phyloP scores from a whole-genome alignment of 495 filamentous ascomycete species.

The Aspergillus saccharolyticus region DNA sequence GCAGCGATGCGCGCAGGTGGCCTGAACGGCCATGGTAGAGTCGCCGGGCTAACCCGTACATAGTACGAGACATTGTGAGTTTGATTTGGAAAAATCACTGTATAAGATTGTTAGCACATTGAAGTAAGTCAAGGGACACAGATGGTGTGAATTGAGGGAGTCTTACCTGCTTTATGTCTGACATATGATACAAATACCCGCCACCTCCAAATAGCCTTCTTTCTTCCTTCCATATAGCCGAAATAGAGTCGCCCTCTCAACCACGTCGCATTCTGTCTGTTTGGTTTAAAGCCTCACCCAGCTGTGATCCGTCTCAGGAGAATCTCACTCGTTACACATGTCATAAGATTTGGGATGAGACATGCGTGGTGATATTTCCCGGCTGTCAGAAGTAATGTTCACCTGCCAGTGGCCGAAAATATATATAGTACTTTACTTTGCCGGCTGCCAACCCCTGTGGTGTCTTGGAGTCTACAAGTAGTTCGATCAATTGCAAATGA shows the following conservation, averaged over 20 bases:
- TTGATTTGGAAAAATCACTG: background rate
- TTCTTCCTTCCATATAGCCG: background rate
- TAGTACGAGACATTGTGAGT: conserved; percentile 1
- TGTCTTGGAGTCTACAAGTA: too few relatives aligned
- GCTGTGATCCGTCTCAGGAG: background rate
- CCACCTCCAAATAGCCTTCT: background rate
- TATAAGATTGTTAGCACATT: too few relatives aligned
- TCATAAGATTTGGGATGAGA: too few relatives aligned
- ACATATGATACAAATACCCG: background rate
- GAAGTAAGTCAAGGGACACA: too few relatives aligned
- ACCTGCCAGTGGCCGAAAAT: too few relatives aligned
- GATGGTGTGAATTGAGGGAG: too few relatives aligned
- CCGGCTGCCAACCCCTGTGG: too few relatives aligned
- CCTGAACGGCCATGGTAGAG: background rate
- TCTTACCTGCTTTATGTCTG: background rate
- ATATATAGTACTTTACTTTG: too few relatives aligned
- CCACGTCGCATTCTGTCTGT: background rate
- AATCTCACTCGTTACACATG: too few relatives aligned
- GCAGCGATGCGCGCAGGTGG: background rate
- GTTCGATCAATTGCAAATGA: too few relatives aligned
- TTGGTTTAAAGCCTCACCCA: background rate
- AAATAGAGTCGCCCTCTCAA: background rate
- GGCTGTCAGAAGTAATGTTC: too few relatives aligned
- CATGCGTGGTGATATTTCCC: too few relatives aligned
- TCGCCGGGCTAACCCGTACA: background rate